phyloP scores from a whole-genome alignment of 2,329 filamentous ascomycete species.

The Hypoxylon sp. region DNA sequence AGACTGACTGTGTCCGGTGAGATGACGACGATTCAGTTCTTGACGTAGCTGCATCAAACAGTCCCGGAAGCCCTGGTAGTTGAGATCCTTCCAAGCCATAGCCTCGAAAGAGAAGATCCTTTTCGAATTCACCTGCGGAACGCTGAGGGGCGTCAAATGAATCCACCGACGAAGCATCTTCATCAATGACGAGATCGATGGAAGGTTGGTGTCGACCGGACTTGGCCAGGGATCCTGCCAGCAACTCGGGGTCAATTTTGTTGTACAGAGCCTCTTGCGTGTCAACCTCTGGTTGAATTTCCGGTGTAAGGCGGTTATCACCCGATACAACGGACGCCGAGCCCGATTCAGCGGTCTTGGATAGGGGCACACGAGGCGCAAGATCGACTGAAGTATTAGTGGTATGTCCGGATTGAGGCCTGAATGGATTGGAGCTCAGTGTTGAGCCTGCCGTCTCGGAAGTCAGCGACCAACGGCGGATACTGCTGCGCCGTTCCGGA shows the following conservation, averaged over 20 bases:
- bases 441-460: slow-evolving; percentile 59
- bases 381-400: slow-evolving; percentile 61
- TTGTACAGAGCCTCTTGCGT: slow-evolving; percentile 12
- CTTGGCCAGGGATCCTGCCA: slow-evolving; percentile 19
- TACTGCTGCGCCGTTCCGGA: slow-evolving; percentile 54
- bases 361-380: slow-evolving; percentile 39
- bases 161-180: slow-evolving; percentile 44
- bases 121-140: slow-evolving; percentile 45
- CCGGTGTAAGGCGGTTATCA: slow-evolving; percentile 12
- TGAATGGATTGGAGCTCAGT: slow-evolving; percentile 56
- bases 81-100: slow-evolving; percentile 44
- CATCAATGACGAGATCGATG: slow-evolving; percentile 43
- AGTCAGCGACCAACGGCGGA: slow-evolving; percentile 58
- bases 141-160: slow-evolving; percentile 38
- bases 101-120: slow-evolving; percentile 48
- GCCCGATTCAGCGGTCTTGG: slow-evolving; percentile 34
- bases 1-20: slow-evolving; percentile 6
- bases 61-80: slow-evolving; percentile 45
- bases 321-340: slow-evolving; percentile 20
- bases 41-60: slow-evolving; percentile 37
- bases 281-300: slow-evolving; percentile 24
- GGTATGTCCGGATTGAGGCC: slow-evolving; percentile 59
- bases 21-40: slow-evolving; percentile 14
- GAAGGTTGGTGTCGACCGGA: slow-evolving; percentile 18
- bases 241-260: slow-evolving; percentile 11